Evolutionary conservation across 164 flowering plant genomes (phyloP), one percentile per base, ranked within the genome.

Genomic region (Chloranthus sessilifolius): DNA sequence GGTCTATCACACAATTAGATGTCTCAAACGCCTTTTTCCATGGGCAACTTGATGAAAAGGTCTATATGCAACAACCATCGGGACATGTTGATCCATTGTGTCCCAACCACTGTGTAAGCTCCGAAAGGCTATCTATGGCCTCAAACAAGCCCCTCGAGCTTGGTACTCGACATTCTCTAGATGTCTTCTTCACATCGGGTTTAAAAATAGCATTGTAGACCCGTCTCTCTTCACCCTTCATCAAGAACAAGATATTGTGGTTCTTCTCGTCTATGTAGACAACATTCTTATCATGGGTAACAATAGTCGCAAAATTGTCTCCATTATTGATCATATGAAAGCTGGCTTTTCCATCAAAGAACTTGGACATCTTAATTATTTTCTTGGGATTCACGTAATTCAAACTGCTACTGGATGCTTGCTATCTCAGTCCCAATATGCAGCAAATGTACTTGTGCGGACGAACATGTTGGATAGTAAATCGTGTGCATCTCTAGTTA

Each of bases 1-100:
- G 27, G 45, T 12, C 25, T 5, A 45, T 45, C 2, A 3, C 3
- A 15, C 34, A 46, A 46, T 6, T 46, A 3, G 23, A 46, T 46
- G 50, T 46, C 6, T 7, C 26, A 46, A 46, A 46, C 27, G 50
- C 34, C 5, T 16, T 46, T 26, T 17, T 46, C 7, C 50, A 26
- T 1, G 22, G 35, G 3, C 10, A n/a, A 15, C 31, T 46, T 6
- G 15, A 1, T 28, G 50, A 28, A 27, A n/a, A n/a, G n/a, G n/a
- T 46, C 4, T 28, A 26, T 27, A 46, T 27, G 35, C 7, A 7
- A 7, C 35, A 15, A 7, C 20, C 20, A 5, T 10, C 14, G 7
- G 23, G 50, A 2, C 27, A 26, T 15, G 17, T 46, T 6, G 35
- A 46, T 46, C 50, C 31, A 1, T 4, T 15, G 11, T 10, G 1